phyloP scores from a whole-genome alignment of 208 protist species.

The Trypanosoma brucei region DNA sequence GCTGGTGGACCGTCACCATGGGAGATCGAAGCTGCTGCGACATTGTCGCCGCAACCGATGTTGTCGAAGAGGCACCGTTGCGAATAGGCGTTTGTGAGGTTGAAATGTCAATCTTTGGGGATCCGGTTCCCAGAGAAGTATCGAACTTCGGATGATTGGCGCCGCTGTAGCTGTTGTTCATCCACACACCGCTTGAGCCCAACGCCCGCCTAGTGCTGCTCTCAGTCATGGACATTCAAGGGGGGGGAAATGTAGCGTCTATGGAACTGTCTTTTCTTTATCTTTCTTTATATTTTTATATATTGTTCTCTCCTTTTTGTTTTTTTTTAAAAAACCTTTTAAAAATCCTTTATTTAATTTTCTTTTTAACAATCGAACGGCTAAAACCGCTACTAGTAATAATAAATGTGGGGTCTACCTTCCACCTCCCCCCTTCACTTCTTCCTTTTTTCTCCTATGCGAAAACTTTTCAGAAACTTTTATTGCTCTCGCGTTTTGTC shows the following conservation, averaged over 20 bases:
- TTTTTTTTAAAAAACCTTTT: too few relatives aligned
- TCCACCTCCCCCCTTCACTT: too few relatives aligned
- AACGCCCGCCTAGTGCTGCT: not conserved
- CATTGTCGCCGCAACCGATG: not conserved
- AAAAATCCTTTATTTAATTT: too few relatives aligned
- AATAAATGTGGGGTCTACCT: too few relatives aligned
- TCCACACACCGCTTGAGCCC: not conserved
- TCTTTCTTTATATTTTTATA: too few relatives aligned
- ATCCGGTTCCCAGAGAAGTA: not conserved
- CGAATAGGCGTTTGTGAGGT: constrained; percentile 3
- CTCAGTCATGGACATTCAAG: not conserved
- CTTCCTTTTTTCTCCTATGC: too few relatives aligned
- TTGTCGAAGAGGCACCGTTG: not conserved
- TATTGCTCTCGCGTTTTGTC: too few relatives aligned
- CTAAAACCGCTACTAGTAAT: too few relatives aligned
- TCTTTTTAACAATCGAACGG: too few relatives aligned
- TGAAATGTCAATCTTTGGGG: not conserved
- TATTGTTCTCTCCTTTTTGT: too few relatives aligned
- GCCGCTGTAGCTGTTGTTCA: constrained; percentile 1
- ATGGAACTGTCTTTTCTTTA: not conserved
- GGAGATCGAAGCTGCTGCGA: constrained; percentile 17
- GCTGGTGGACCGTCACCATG: constrained; percentile 17
- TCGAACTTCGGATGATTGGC: constrained; percentile 5
- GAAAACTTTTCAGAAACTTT: too few relatives aligned
- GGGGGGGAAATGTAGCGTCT: not conserved